These are phyloP conservation scores for Chrysophaeum taylorii DNA, from an alignment of 352 stramenopile species.

Conservation along the genomic window DNA sequence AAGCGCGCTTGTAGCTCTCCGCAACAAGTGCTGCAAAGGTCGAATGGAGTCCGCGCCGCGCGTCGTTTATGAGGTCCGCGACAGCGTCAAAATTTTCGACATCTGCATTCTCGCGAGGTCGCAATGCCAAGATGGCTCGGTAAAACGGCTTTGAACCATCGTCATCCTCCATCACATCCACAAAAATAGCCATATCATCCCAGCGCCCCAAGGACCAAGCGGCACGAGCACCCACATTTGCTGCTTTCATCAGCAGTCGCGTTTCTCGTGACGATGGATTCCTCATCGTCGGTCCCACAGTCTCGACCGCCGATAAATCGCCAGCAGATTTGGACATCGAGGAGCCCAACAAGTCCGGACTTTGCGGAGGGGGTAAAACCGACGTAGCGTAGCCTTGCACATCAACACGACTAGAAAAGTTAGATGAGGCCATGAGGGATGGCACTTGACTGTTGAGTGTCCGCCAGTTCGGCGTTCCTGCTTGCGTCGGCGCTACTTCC, in stretches of 20 bases:
- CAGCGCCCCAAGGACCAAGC: conserved; percentile 69
- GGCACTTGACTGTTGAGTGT: too few species aligned
- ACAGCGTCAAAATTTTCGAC: conserved; percentile 9
- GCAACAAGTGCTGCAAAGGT: conserved; percentile 82
- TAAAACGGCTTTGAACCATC: conserved; percentile 13
- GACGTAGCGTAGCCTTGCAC: too few species aligned
- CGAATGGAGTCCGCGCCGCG: conserved; percentile 17
- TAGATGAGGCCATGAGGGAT: too few species aligned
- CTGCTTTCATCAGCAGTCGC: conserved; percentile 36
- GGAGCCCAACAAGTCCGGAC: too few species aligned
- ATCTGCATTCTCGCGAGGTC: not conserved
- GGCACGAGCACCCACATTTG: conserved; percentile 57
- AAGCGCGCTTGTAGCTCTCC: conserved; percentile 91
- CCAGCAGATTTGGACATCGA: too few species aligned
- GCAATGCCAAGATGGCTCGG: not conserved
- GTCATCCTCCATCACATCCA: conserved; percentile 5
- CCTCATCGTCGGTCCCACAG: too few species aligned
- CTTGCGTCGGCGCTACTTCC: too few species aligned
- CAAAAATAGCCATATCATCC: conserved; percentile 47
- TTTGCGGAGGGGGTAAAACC: too few species aligned
- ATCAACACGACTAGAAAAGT: too few species aligned
- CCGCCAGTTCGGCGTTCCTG: too few species aligned
- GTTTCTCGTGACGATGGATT: conserved; percentile 17
- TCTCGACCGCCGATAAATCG: too few species aligned
- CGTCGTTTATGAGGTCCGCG: conserved; percentile 6